Base-by-base conservation (phyloP, 306 rosid species). In the Mucuna pruriens region DNA sequence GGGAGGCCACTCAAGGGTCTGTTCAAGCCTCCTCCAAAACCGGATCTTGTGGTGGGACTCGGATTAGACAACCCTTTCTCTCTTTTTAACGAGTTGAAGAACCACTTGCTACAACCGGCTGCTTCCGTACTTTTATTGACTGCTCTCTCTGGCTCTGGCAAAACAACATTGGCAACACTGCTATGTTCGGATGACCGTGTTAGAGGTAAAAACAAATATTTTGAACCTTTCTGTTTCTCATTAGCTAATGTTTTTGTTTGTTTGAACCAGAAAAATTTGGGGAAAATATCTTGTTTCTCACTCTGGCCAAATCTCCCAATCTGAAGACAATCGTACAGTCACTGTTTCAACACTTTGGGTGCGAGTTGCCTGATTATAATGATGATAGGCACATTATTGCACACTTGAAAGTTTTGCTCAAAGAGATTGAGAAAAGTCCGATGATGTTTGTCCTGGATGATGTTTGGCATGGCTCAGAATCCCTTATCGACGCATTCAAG, bases 401-500 rank as follows among this genome's bases (percentile, higher is more conserved):
- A 17, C 60, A 52, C 26, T 52, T 52, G 60, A 52, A 52, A 52
- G 19, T 6, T 52, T 52, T 52, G 60, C 25, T 19, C 0, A 3
- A 19, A 11, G 26, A 7, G 60, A 66, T 7, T 5, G 48, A 26
- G 75, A 68, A 22, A 25, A 57, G 44, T 8, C 90, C 85, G 23
- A 33, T 83, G 34, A 52, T 92, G 85, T 52, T 90, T 86, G 89
- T 92, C 58, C 65, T 92, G 42, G 97, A 92, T 80, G 94, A 89
- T 86, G 92, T 92, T 72, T 88, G 94, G 92, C 73, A 54, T 9
- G 87, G 75, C 15, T 80, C 94, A 49, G 88, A 80, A 76, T 15
- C 33, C 67, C 84, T 90, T 65, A 75, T 85, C 64, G 88, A 86
- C 6, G 85, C 75, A 20, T 82, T 91, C 6, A 33, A 40, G 25